A percentile compares a stretch with the other conserved stretches of the same genome.
Evolutionary conservation across 2,329 filamentous ascomycete genomes (phyloP).

Genomic region (Aspergillus proliferans): DNA sequence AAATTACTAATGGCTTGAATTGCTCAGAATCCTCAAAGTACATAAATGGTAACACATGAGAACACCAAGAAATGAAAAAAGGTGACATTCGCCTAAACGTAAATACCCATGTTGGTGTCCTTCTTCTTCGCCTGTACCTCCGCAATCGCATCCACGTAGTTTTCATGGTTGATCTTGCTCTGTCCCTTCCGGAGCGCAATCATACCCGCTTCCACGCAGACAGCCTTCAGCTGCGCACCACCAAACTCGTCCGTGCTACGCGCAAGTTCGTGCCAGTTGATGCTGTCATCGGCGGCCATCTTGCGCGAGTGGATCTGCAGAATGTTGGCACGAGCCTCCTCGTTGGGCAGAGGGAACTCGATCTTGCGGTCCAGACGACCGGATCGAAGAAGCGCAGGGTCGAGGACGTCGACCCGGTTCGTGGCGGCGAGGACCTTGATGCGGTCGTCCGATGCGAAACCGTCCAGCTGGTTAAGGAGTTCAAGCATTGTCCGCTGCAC

Average conservation of each 20-base stretch:
- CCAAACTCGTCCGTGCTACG: conserved; percentile 98
- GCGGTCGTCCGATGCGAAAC: conserved; percentile 91
- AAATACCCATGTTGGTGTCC: conserved; percentile 54
- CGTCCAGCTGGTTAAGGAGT: conserved; percentile 94
- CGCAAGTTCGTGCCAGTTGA: conserved; percentile 95
- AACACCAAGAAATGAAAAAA: not conserved
- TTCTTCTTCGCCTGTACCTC: conserved; percentile 91
- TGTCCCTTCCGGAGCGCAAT: conserved; percentile 91
- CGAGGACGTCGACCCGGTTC: conserved; percentile 88
- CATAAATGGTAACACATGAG: not conserved
- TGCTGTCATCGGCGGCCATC: conserved; percentile 88
- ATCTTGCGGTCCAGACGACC: conserved; percentile 95
- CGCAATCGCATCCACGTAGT: conserved; percentile 96
- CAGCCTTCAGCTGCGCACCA: conserved; percentile 94
- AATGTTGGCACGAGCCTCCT: conserved; percentile 95
- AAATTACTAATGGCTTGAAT: too few species aligned
- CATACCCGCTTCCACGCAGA: conserved; percentile 98
- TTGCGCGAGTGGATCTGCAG: conserved; percentile 95
- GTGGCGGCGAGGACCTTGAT: conserved; percentile 95
- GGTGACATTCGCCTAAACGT: conserved; percentile 25
- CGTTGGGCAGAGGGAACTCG: conserved; percentile 95
- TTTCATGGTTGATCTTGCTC: conserved; percentile 95
- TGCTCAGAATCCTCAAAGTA: too few species aligned
- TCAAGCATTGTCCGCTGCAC: conserved; percentile 99
- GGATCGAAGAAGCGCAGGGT: conserved; percentile 83